These are phyloP conservation scores for Neolecta irregularis DNA, from an alignment of 1,139 yeast species.

Conservation along the genomic window DNA sequence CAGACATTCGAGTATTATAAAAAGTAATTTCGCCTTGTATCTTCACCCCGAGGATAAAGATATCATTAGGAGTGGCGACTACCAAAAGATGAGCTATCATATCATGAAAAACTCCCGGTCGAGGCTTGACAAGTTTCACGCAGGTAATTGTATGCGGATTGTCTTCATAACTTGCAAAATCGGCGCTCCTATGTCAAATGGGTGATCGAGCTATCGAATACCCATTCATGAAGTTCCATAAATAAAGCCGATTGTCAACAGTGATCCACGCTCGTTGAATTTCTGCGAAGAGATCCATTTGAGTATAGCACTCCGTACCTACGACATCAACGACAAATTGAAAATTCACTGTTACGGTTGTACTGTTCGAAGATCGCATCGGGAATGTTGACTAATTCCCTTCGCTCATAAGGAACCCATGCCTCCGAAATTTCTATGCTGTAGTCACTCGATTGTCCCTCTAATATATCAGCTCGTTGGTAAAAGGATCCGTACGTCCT, in stretches of 20 bases:
- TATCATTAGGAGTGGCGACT: conserved; percentile 65
- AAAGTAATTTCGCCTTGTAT: conserved; percentile 41
- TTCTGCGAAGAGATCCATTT: conserved; percentile 74
- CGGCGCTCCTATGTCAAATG: conserved; percentile 24
- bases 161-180: conserved; percentile 70
- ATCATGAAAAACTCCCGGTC: conserved; percentile 62
- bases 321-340: conserved; percentile 11
- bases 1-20: conserved; percentile 69
- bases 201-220: not conserved
- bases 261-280: conserved; percentile 79
- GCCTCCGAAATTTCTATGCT: conserved; percentile 20
- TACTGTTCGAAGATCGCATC: conserved; percentile 69
- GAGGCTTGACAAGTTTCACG: conserved; percentile 65
- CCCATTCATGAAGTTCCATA: conserved; percentile 65
- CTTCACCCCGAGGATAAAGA: conserved; percentile 56
- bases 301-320: conserved; percentile 49
- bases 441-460: conserved; percentile 20
- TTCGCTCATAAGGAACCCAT: conserved; percentile 65
- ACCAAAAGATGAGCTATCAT: conserved; percentile 57
- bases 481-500: conserved; percentile 7
- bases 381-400: conserved; percentile 57
- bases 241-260: conserved; percentile 61
- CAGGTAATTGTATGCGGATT: conserved; percentile 62
- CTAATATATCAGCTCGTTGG: conserved; percentile 9
- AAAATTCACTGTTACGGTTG: conserved; percentile 23